Conservation (phyloP, 2,329 filamentous ascomycete species). For the Trichoderma guizhouense region DNA sequence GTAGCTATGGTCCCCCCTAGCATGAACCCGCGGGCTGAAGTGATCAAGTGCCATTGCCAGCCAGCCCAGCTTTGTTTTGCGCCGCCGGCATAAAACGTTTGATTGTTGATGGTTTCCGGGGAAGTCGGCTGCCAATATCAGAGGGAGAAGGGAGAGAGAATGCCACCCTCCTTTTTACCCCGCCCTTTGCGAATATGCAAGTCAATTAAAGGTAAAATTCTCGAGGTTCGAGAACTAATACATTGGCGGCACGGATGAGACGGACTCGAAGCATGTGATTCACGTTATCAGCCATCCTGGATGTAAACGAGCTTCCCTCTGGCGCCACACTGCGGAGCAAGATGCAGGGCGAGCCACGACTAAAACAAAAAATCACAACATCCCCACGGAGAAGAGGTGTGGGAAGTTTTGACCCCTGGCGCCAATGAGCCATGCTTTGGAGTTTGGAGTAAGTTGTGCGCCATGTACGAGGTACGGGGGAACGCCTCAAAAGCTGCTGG, state of each 20-base stretch:
- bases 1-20: not conserved
- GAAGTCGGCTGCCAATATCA: not conserved
- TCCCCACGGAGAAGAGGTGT: not conserved
- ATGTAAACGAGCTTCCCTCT: not conserved
- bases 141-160: not conserved
- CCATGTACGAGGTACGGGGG: constrained; percentile 6
- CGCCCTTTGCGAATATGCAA: constrained; percentile 17
- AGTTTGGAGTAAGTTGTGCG: not conserved
- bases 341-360: constrained; percentile 12
- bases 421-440: constrained; percentile 7
- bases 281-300: constrained; percentile 2
- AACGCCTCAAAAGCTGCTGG: not conserved
- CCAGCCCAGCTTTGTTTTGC: not conserved
- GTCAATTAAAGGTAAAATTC: constrained; percentile 7
- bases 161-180: constrained; percentile 12
- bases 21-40: constrained; percentile 9
- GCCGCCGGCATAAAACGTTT: not conserved
- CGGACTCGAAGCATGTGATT: constrained; percentile 17
- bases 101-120: not conserved
- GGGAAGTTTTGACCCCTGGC: constrained; percentile 1
- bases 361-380: not conserved
- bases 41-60: constrained; percentile 4
- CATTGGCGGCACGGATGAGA: constrained; percentile 2
- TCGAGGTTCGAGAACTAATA: constrained; percentile 9
- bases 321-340: constrained; percentile 16